phyloP scores from a whole-genome alignment of 169 alveolate genomes.

The Babesia sp. region DNA sequence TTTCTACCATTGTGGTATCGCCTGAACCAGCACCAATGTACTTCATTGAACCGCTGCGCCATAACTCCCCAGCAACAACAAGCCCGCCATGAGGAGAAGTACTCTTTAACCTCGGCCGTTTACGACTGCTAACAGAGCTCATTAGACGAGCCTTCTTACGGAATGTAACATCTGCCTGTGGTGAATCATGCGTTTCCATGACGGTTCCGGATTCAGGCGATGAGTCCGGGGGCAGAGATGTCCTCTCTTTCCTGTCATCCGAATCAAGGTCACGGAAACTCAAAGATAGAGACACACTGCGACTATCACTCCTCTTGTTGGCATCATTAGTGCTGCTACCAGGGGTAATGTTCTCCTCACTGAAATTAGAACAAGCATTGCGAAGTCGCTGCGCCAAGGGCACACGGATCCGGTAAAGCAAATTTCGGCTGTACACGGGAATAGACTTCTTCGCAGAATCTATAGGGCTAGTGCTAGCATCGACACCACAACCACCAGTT shows the following conservation, averaged over 20 bases:
- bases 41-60: slow-evolving; percentile 26
- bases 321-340: not conserved
- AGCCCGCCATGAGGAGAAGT: not conserved
- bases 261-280: not conserved
- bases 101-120: not conserved
- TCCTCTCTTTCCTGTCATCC: not conserved
- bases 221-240: not conserved
- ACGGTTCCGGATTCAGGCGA: not conserved
- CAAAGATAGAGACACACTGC: not conserved
- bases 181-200: not conserved
- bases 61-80: slow-evolving; percentile 2
- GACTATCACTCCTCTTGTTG: slow-evolving; percentile 46
- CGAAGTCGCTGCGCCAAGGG: slow-evolving; percentile 61
- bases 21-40: slow-evolving; percentile 19
- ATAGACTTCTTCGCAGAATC: slow-evolving; percentile 22
- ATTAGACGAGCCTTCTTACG: not conserved
- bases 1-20: not conserved
- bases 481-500: slow-evolving; percentile 4
- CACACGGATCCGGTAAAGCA: slow-evolving; percentile 53
- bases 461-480: slow-evolving; percentile 26
- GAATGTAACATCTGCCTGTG: not conserved
- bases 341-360: not conserved
- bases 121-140: not conserved
- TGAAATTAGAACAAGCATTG: slow-evolving; percentile 32
- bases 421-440: slow-evolving; percentile 63